Base-by-base conservation (phyloP, 2,329 filamentous ascomycete genomes). In the Neofusicoccum laricinum region DNA sequence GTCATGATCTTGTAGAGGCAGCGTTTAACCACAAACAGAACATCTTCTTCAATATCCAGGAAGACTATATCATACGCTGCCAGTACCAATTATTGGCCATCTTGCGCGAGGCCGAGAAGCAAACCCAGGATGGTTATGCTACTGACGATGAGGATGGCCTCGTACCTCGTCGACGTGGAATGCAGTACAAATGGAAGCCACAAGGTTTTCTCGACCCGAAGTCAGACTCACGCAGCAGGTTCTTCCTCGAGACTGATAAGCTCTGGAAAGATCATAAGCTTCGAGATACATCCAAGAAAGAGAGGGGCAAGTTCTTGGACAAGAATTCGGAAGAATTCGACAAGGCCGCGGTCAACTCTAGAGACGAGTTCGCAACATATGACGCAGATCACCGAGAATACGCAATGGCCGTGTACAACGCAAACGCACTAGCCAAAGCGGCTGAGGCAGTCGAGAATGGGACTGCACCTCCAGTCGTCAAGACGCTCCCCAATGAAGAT, bases 71-170 rank as follows among this genome's bases (percentile, higher is more conserved):
- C 65, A 70, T 71, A 64, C 77, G 70, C 69, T 78, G 70, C 68
- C 78, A 73, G 68, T 76, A 74, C 69, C 75, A 70, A 53, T 8
- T 57, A 6, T 30, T 64, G 14, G 12, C 19, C 10, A 49, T 64
- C n/a, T 19, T 48, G 12, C 62, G 78, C 6, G 72, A 76, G 46
- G 70, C 69, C 64, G 74, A 76, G 25, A 68, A 67, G 4, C 68
- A 75, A 40, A 32, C 8, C 21, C 62, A 64, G 34, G 62, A 64
- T 34, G 62, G 66, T 25, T 67, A 76, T 43, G 77, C 71, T 12
- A 79, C 78, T 40, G 77, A 79, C 45, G 77, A 80, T 65, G 78
- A 80, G 71, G 72, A 78, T 63, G 73, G 75, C 61, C 65, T 77
- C 58, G 55, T 76, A 63, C 73, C 76, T 41, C 71, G 71, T 67